A percentile compares a stretch with the other conserved stretches of the same genome.
Evolutionary conservation across 208 protist genomes (phyloP).

Genomic region (Wallacemonas collosoma): DNA sequence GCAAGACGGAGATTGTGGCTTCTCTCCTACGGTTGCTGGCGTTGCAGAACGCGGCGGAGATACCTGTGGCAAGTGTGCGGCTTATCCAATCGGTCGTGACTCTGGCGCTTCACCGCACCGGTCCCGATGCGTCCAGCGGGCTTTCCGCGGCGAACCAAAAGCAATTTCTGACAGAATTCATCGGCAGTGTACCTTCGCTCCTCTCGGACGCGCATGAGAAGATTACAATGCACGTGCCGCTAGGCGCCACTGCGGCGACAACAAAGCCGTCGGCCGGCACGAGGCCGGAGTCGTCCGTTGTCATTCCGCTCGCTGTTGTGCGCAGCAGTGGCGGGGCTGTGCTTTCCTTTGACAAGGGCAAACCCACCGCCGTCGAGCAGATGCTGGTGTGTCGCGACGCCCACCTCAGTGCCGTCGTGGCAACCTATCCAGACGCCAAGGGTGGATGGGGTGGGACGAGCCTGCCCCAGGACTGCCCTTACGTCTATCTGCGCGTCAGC

Average conservation of each 20-base stretch:
- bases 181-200: constrained; percentile 40
- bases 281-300: constrained; percentile 24
- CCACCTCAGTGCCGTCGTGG: constrained; percentile 64
- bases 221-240: constrained; percentile 53
- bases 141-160: neutral
- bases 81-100: constrained; percentile 29
- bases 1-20: constrained; percentile 17
- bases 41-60: constrained; percentile 25
- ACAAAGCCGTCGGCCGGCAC: neutral
- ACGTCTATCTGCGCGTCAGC: constrained; percentile 35
- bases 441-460: constrained; percentile 65
- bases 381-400: constrained; percentile 75
- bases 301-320: constrained; percentile 64
- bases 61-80: constrained; percentile 27
- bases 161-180: constrained; percentile 46
- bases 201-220: constrained; percentile 51
- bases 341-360: constrained; percentile 68
- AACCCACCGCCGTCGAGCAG: constrained; percentile 68
- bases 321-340: constrained; percentile 45
- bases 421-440: constrained; percentile 84
- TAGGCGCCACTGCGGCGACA: constrained; percentile 3
- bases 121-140: neutral
- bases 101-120: constrained; percentile 14
- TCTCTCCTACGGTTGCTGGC: constrained; percentile 29
- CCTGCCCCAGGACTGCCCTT: constrained; percentile 37